Base-by-base conservation (phyloP, 2,329 filamentous ascomycete species). In the Fusarium austroafricanum region DNA sequence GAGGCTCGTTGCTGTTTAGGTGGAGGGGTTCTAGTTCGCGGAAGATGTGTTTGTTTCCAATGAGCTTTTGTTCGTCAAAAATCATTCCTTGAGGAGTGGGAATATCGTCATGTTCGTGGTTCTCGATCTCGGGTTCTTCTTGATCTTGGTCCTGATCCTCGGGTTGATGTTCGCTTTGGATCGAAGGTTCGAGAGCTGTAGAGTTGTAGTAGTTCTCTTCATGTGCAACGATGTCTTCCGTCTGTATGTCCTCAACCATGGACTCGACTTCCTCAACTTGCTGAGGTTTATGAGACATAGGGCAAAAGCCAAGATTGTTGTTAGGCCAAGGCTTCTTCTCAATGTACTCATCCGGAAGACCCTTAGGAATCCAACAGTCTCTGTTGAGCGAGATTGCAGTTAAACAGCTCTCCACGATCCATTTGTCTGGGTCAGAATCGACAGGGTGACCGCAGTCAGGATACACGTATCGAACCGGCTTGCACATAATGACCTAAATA, bases 371-470 rank as follows among this genome's bases (percentile, higher is more conserved):
- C 72, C 72, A 75, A 31, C 73, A 75, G 2, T 71, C 59, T 15
- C 54, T 62, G 11, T 52, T 57, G 3, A 21, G 62, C 2, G 17
- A 11, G 1, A 21, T 9, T 2, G 72, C 72, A 17, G 31, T 28
- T 7, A 6, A 18, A 23, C 73, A 75, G 38, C 31, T 54, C 23
- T 72, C 67, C 10, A 71, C 26, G 4, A 21, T 35, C 62, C 59
- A 73, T 11, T 61, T 15, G 6, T 47, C 11, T 10, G 51, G 40
- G 3, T 37, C 5, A 10, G 58, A 54, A 6, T 57, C 35, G 17
- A 75, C 20, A 4, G 56, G 53, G 37, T 75, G 73, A 3, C 67
- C 55, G 46, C 73, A 75, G n/a, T 26, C n/a, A 7, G 65, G 67
- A 39, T 74, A 65, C 14, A 67, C 51, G 53, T 74, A 75, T 18